These are phyloP conservation scores for Lichenothelia convexa DNA, from an alignment of 495 filamentous ascomycete species.

Conservation along the genomic window DNA sequence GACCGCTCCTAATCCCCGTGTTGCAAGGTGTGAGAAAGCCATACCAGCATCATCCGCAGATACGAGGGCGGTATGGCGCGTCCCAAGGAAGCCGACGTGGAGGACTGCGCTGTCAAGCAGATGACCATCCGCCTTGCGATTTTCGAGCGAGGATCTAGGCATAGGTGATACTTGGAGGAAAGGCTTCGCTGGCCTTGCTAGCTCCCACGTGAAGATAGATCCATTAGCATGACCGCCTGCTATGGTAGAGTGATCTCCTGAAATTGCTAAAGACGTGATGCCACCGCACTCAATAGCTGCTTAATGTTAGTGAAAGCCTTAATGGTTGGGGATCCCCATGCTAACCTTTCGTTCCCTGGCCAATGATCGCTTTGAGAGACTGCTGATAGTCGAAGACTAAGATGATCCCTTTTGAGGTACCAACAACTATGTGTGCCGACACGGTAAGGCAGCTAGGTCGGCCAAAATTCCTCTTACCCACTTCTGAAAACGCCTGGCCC, in stretches of 20 bases:
- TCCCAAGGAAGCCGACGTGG: slow-evolving; percentile 90
- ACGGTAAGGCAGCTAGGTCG: slow-evolving; percentile 79
- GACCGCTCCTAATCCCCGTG: slow-evolving; percentile 70
- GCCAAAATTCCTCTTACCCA: slow-evolving; percentile 82
- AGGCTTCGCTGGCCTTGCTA: slow-evolving; percentile 56
- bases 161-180: slow-evolving; percentile 79
- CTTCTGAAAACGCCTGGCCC: slow-evolving; percentile 82
- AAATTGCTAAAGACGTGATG: slow-evolving; percentile 73
- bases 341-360: slow-evolving; percentile 81
- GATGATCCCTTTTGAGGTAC: slow-evolving; percentile 85
- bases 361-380: slow-evolving; percentile 80
- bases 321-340: background rate
- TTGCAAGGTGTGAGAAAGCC: slow-evolving; percentile 95
- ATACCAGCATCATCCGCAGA: slow-evolving; percentile 94
- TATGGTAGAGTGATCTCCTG: slow-evolving; percentile 81
- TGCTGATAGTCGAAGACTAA: slow-evolving; percentile 95
- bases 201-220: slow-evolving; percentile 94
- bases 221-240: slow-evolving; percentile 80
- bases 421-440: slow-evolving; percentile 74
- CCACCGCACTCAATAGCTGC: slow-evolving; percentile 77
- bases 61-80: slow-evolving; percentile 83
- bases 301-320: slow-evolving; percentile 11
- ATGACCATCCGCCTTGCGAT: slow-evolving; percentile 62
- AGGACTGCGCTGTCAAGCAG: slow-evolving; percentile 55
- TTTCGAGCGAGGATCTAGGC: slow-evolving; percentile 41